Evolutionary conservation across 305 asterid genomes (phyloP).

Genomic region (Fraxinus ornus): DNA sequence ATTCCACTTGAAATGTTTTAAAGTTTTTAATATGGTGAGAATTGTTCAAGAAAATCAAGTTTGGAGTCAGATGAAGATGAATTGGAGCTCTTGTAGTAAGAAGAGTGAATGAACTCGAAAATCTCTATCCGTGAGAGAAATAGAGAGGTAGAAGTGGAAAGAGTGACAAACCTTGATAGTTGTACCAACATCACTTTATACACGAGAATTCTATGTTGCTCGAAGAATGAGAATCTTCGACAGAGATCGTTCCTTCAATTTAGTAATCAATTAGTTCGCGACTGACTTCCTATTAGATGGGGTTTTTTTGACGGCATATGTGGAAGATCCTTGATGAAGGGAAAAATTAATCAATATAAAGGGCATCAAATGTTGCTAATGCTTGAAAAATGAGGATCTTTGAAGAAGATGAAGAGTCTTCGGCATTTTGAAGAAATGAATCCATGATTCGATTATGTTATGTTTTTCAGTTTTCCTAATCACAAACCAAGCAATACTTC

Average conservation of each 20-base stretch:
- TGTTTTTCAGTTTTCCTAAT: neutral
- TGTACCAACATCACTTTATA: too few relatives aligned
- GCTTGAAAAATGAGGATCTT: neutral
- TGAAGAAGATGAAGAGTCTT: too few relatives aligned
- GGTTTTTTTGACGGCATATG: too few relatives aligned
- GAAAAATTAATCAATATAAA: neutral
- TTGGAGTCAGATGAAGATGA: neutral
- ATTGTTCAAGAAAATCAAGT: neutral
- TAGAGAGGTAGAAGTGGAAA: too few relatives aligned
- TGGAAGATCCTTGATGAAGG: neutral
- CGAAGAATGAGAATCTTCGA: neutral
- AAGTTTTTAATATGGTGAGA: neutral
- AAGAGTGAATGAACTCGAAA: neutral
- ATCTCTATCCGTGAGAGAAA: too few relatives aligned
- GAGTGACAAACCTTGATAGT: too few relatives aligned
- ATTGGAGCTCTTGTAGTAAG: neutral
- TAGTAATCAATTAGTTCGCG: too few relatives aligned
- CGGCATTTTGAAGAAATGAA: neutral
- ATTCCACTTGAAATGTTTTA: neutral
- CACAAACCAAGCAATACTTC: too few relatives aligned
- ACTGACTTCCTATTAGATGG: too few relatives aligned
- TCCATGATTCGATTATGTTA: neutral
- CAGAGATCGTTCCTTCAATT: neutral
- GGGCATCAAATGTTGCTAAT: neutral
- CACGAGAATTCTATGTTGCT: neutral